A percentile compares a stretch with the other conserved stretches of the same genome.
phyloP scores from a whole-genome alignment of 2,329 filamentous ascomycete genomes.

The Aspergillus tubingensis region DNA sequence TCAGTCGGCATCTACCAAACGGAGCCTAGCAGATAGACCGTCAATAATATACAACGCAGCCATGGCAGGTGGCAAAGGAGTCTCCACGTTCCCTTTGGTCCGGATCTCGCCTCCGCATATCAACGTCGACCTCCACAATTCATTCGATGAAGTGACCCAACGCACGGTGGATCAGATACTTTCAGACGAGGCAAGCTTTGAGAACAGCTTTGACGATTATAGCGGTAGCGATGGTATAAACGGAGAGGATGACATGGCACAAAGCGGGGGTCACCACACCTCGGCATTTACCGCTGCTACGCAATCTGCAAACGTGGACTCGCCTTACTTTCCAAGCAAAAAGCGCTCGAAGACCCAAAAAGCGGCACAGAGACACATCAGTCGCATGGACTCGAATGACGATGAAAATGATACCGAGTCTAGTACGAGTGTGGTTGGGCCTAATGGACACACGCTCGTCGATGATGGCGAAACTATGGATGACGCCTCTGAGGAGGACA shows the following conservation, averaged over 20 bases:
- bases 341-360: not conserved
- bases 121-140: constrained; percentile 23
- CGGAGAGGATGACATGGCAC: not conserved
- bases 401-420: not conserved
- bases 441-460: not conserved
- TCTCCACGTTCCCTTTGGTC: not conserved
- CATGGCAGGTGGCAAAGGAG: not conserved
- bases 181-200: constrained; percentile 26
- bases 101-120: constrained; percentile 17
- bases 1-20: not conserved
- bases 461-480: not conserved
- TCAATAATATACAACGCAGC: not conserved
- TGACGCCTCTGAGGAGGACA: constrained; percentile 4
- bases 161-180: constrained; percentile 29
- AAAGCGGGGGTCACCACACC: not conserved
- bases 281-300: not conserved
- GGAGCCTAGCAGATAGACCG: too few relatives aligned
- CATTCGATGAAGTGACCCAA: constrained; percentile 19
- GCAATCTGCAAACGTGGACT: not conserved
- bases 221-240: not conserved
- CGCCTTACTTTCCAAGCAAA: constrained; percentile 13
- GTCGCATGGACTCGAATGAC: constrained; percentile 7
- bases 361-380: constrained; percentile 6
- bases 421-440: not conserved
- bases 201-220: constrained; percentile 20